Base-by-base conservation (phyloP, 2,329 filamentous ascomycete genomes). In the Xylaria hypoxylon region DNA sequence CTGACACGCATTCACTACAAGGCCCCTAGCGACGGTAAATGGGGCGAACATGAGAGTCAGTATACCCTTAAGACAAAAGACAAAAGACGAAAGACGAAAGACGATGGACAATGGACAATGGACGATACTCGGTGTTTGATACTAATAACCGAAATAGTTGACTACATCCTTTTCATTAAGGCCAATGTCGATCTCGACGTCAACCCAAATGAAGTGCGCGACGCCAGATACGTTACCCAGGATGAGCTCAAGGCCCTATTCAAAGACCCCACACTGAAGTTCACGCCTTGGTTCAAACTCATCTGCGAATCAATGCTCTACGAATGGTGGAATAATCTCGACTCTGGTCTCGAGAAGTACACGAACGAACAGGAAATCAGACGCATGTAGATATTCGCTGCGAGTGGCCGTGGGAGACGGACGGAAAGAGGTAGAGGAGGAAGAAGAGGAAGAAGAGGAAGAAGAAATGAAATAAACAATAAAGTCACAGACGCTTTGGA, bases 211-310 rank as follows among this genome's bases (percentile, higher is more conserved):
- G 96, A 99, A 82, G 94, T 94, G 53, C 89, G 89, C 76, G 95
- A 92, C 71, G 92, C 91, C 24, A 86, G 89, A 79, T 99, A 96
- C 75, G 94, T 97, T 67, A 90, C 90, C 24, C 86, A 92, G 45
- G 90, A 94, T 26, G 90, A 94, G 74, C 85, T 99, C 72, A 96
- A 93, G 85, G 78, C 86, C 73, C 92, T 95, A 86, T 97, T 99
- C 80, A 83, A 90, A 75, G 91, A 97, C 76, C 88, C 91, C 3
- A 85, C 82, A 59, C 85, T 97, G 74, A 92, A 90, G 75, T 98
- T 98, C 80, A 99, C 96, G 0, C 96, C 96, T 1, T 99, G 96
- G 96, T 99, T 99, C 85, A 97, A 97, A 86, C 90, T 99, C 73
- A 98, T 99, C 77, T 99, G 96, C 86, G 87, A 98, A 80, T 94